Percentiles rank a stretch among this genome's conserved stretches.
Evolutionary conservation across 192 early-diverging fungal genomes (phyloP).

Genomic region (Coemansia sp.): DNA sequence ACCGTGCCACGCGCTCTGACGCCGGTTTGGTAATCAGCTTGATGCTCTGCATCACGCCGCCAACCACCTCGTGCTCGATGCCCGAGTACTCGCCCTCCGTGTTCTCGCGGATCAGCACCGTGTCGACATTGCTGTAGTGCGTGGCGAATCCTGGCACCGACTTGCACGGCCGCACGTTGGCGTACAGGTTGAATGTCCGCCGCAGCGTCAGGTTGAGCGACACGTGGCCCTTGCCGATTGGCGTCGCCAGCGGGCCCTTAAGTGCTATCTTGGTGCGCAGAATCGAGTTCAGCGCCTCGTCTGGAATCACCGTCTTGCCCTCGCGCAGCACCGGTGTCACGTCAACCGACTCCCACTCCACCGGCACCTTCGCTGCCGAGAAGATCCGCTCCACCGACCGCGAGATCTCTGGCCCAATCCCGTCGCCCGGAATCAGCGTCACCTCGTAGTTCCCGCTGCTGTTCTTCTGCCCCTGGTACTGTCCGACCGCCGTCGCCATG

Average conservation of each 20-base stretch:
- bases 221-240: conserved; percentile 98
- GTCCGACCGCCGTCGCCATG: conserved; percentile 49
- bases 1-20: conserved; percentile 85
- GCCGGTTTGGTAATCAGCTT: conserved; percentile 98
- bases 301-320: conserved; percentile 91
- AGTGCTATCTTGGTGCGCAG: conserved; percentile 96
- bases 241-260: conserved; percentile 96
- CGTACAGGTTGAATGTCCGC: conserved; percentile 97
- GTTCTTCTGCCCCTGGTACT: conserved; percentile 48
- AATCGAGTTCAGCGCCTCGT: conserved; percentile 87
- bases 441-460: conserved; percentile 79
- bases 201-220: conserved; percentile 86
- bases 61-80: conserved; percentile 94
- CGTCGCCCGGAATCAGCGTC: conserved; percentile 96
- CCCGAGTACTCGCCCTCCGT: conserved; percentile 99
- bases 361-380: conserved; percentile 86
- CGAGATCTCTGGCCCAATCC: conserved; percentile 98
- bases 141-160: conserved; percentile 97
- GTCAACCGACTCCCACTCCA: conserved; percentile 94
- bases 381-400: conserved; percentile 90
- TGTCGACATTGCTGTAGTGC: conserved; percentile 94
- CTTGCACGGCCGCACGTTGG: conserved; percentile 98
- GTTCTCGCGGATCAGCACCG: conserved; percentile 99
- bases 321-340: conserved; percentile 91
- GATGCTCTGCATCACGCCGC: conserved; percentile 98